Conservation (phyloP, 2,329 filamentous ascomycete species). For the Talaromyces sp. region DNA sequence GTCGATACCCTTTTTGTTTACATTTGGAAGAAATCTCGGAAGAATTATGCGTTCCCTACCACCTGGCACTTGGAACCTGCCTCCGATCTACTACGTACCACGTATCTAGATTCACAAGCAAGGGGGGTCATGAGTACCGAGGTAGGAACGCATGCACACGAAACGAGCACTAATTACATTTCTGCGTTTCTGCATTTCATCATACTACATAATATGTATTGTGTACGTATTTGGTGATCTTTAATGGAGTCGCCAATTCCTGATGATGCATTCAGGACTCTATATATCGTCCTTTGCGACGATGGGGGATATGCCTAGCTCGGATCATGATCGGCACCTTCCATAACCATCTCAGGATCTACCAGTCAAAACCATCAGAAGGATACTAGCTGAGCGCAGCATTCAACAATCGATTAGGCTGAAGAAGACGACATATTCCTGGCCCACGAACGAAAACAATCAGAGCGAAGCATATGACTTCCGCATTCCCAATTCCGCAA, state of each 20-base stretch:
- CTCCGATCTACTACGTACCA: too few relatives aligned
- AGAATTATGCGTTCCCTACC: not conserved
- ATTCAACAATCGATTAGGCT: not conserved
- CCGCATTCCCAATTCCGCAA: slow-evolving; percentile 20
- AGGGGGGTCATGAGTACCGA: not conserved
- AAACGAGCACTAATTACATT: not conserved
- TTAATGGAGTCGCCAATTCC: not conserved
- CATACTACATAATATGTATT: not conserved
- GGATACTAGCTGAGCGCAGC: not conserved
- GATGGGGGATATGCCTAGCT: not conserved
- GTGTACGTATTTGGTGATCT: not conserved
- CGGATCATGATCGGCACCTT: not conserved
- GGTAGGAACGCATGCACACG: not conserved
- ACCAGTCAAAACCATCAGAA: not conserved
- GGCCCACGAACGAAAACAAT: not conserved
- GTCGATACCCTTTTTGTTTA: not conserved
- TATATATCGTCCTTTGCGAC: not conserved
- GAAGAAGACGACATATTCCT: not conserved
- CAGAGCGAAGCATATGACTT: not conserved
- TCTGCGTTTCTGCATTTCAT: not conserved
- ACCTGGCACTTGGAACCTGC: not conserved
- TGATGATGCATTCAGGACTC: not conserved
- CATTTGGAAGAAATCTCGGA: not conserved
- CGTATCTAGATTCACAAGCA: slow-evolving; percentile 3
- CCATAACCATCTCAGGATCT: not conserved